phyloP scores from a whole-genome alignment of 805 yeast genomes.

The Myxozyma nipponensis region DNA sequence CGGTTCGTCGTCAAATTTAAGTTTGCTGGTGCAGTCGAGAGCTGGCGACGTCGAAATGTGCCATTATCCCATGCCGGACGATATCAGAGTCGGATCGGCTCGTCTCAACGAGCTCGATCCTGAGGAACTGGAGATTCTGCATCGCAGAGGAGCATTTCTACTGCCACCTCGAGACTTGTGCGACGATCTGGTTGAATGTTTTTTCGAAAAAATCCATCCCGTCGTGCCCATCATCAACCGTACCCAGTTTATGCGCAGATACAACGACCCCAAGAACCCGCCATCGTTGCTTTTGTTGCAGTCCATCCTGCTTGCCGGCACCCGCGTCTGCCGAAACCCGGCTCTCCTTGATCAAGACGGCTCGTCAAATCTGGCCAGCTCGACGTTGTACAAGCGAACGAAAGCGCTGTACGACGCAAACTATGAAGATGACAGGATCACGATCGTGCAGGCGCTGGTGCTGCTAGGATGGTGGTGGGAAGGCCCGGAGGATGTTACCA shows the following conservation, averaged over 20 bases:
- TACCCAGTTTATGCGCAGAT: conserved; percentile 55
- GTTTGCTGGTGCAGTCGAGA: conserved; percentile 46
- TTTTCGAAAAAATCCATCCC: conserved; percentile 64
- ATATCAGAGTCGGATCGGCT: conserved; percentile 31
- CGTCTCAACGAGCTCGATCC: conserved; percentile 43
- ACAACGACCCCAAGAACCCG: conserved; percentile 52
- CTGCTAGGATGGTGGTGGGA: conserved; percentile 70
- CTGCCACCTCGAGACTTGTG: conserved; percentile 59
- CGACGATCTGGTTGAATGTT: conserved; percentile 56
- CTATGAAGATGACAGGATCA: conserved; percentile 61
- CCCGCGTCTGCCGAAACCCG: conserved; percentile 56
- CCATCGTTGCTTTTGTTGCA: conserved; percentile 66
- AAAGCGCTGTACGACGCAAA: conserved; percentile 69
- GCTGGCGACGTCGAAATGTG: conserved; percentile 45
- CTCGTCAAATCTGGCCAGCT: conserved; percentile 49
- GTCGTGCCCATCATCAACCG: conserved; percentile 64
- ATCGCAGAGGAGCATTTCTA: conserved; percentile 50
- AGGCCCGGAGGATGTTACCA: conserved; percentile 64
- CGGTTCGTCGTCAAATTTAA: conserved; percentile 52
- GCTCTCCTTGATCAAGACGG: conserved; percentile 46
- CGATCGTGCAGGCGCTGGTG: conserved; percentile 57
- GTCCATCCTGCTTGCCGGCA: conserved; percentile 65
- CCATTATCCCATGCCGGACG: conserved; percentile 36
- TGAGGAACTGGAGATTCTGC: conserved; percentile 61
- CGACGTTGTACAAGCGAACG: conserved; percentile 66